Evolutionary conservation across 805 yeast genomes (phyloP).

Genomic region (Metschnikowia reukaufii): DNA sequence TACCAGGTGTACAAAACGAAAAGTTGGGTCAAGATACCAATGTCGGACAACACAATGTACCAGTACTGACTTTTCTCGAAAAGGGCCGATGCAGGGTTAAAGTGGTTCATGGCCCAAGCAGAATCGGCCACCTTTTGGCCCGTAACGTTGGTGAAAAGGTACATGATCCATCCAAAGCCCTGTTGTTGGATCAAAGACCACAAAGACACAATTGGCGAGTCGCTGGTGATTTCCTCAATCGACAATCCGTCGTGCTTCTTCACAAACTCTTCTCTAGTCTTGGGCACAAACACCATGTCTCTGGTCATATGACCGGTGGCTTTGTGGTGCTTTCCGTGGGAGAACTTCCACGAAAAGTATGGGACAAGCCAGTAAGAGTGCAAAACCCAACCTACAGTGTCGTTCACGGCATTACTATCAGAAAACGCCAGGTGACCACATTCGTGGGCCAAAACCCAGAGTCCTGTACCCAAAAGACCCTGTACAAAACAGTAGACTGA

Average conservation of each 20-base stretch:
- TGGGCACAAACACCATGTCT: constrained; percentile 85
- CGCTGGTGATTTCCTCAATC: constrained; percentile 62
- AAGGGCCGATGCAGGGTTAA: constrained; percentile 69
- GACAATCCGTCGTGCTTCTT: constrained; percentile 35
- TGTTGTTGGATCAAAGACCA: constrained; percentile 62
- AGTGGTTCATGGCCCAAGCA: constrained; percentile 59
- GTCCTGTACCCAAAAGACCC: constrained; percentile 72
- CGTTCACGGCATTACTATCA: constrained; percentile 70
- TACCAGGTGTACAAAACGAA: constrained; percentile 59
- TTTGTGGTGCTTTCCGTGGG: constrained; percentile 88
- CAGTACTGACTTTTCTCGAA: constrained; percentile 72
- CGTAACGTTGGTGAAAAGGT: constrained; percentile 68
- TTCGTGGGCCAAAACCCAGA: constrained; percentile 88
- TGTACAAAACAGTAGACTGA: constrained; percentile 49
- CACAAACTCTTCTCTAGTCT: constrained; percentile 58
- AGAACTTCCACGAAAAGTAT: constrained; percentile 81
- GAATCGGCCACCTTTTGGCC: constrained; percentile 62
- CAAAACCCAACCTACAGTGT: constrained; percentile 77
- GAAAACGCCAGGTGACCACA: constrained; percentile 90
- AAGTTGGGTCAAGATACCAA: constrained; percentile 61
- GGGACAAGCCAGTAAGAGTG: constrained; percentile 82
- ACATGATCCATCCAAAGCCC: constrained; percentile 71
- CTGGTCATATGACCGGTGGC: constrained; percentile 80
- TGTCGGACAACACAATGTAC: constrained; percentile 69
- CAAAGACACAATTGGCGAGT: constrained; percentile 70